Evolutionary conservation across 2,329 filamentous ascomycete genomes (phyloP), one percentile per base, ranked within the genome.

Genomic region (Cladobotryum mycophilum): DNA sequence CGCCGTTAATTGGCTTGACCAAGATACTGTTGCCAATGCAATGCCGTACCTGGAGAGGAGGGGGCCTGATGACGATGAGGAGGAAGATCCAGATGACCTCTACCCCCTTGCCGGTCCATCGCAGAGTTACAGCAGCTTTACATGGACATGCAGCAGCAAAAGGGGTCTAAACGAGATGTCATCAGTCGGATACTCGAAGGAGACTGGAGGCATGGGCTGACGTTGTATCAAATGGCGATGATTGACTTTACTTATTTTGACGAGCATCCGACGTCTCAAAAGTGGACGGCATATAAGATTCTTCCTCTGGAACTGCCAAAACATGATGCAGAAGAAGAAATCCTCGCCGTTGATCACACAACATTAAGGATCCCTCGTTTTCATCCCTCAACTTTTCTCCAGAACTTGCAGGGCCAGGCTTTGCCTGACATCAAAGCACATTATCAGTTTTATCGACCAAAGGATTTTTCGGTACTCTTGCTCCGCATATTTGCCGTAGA

Each of bases 351-450:
- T 13, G 74, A 81, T 60, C 67, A 68, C 44, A 64, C 70, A 55
- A 72, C 74, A 6, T 65, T 82, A 33, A 62, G 66, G 3, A 70
- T 85, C 45, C 88, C 89, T 11, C 82, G 85, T 14, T 88, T 93
- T 60, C 88, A 95, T 61, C 86, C 88, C 1, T 82, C 86, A 4
- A 88, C 85, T 0, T 95, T 95, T 65, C 73, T 95, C 36, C 80
- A 81, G 56, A 86, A 85, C 57, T 79, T 96, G 2, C 86, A 91
- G 58, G 74, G 76, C 38, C 84, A 91, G 61, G 78, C 90, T 15
- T 75, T 88, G 1, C 87, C 89, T 1, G 79, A 93, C 52, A 80
- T 91, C 58, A 95, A 93, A 66, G 86, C 87, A 5, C 88, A 95
- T 67, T 93, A 89, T 66, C 85, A 88, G 59, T 80, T 93, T 53